Percentiles rank a stretch among this genome's conserved stretches.
These are phyloP conservation scores for Mycothermus thermophilus DNA, from an alignment of 495 filamentous ascomycete genomes.

Conservation along the genomic window DNA sequence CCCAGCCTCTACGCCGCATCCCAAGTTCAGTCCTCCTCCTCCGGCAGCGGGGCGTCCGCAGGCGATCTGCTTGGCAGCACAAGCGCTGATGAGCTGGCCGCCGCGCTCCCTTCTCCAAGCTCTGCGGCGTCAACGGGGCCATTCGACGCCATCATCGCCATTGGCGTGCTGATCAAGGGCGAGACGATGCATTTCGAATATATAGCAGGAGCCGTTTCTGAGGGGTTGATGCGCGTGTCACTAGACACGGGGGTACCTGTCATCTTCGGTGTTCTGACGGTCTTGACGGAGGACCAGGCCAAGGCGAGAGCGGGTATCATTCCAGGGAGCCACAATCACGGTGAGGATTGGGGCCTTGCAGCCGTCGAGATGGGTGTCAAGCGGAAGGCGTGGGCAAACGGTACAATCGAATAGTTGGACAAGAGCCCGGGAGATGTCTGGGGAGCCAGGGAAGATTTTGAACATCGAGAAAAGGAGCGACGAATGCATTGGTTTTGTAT, in stretches of 20 bases:
- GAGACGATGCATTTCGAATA: constrained; percentile 99
- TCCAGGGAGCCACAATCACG: constrained; percentile 58
- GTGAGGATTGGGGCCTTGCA: constrained; percentile 72
- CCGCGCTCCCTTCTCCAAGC: constrained; percentile 26
- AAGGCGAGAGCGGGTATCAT: constrained; percentile 69
- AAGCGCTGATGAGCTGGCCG: constrained; percentile 43
- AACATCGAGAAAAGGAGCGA: too few relatives aligned
- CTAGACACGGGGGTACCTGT: constrained; percentile 78
- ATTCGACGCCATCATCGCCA: constrained; percentile 88
- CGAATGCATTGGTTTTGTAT: constrained; percentile 1
- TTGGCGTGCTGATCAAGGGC: constrained; percentile 94
- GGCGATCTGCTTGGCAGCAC: constrained; percentile 66
- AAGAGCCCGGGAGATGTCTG: neutral
- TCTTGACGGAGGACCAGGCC: constrained; percentile 78
- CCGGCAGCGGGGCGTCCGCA: constrained; percentile 47
- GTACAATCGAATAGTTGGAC: constrained; percentile 37
- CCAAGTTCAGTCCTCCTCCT: constrained; percentile 63
- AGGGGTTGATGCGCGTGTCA: constrained; percentile 88
- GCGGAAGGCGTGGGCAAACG: constrained; percentile 51
- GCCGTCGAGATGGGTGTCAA: constrained; percentile 65
- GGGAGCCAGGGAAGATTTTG: neutral
- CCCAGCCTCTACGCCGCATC: constrained; percentile 70
- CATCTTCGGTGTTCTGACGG: constrained; percentile 83
- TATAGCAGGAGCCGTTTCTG: constrained; percentile 78
- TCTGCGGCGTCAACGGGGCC: constrained; percentile 35